Conservation (phyloP, 768 basidiomycete species). For the Lentinula edodes region DNA sequence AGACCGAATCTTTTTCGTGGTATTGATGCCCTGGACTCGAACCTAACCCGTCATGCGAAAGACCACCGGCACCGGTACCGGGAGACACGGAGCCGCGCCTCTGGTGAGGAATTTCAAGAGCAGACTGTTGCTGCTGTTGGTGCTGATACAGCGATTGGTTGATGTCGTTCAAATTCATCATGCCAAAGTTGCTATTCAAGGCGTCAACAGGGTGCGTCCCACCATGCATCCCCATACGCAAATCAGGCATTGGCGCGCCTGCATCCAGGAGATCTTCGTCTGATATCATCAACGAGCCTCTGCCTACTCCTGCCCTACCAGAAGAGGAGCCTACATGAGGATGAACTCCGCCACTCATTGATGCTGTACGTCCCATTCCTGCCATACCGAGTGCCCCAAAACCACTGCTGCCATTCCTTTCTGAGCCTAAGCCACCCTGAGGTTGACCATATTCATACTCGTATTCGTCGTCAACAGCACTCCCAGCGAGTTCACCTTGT, state of each 20-base stretch:
- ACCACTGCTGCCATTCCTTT: not conserved
- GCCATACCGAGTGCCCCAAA: not conserved
- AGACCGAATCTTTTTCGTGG: not conserved
- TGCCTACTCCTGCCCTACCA: slow-evolving; percentile 21
- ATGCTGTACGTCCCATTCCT: not conserved
- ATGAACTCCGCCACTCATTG: not conserved
- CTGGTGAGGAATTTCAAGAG: slow-evolving; percentile 30
- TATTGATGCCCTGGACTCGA: not conserved
- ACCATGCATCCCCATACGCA: not conserved
- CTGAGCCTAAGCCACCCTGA: not conserved
- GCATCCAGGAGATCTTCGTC: slow-evolving; percentile 70
- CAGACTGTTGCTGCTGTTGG: slow-evolving; percentile 1
- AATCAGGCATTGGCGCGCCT: slow-evolving; percentile 30
- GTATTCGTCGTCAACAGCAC: slow-evolving; percentile 6
- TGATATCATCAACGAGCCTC: slow-evolving; percentile 61
- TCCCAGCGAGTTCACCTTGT: slow-evolving; percentile 21
- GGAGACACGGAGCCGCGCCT: slow-evolving; percentile 20
- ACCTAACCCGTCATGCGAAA: not conserved
- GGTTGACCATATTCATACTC: slow-evolving; percentile 3
- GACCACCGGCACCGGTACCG: slow-evolving; percentile 1
- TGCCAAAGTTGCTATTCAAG: slow-evolving; percentile 31
- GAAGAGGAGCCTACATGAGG: not conserved
- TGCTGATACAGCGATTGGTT: slow-evolving; percentile 19
- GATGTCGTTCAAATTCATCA: slow-evolving; percentile 41
- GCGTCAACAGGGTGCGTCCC: not conserved